Evolutionary conservation across 108 stramenopile genomes (phyloP).

Genomic region (Epithemia pelagica): DNA sequence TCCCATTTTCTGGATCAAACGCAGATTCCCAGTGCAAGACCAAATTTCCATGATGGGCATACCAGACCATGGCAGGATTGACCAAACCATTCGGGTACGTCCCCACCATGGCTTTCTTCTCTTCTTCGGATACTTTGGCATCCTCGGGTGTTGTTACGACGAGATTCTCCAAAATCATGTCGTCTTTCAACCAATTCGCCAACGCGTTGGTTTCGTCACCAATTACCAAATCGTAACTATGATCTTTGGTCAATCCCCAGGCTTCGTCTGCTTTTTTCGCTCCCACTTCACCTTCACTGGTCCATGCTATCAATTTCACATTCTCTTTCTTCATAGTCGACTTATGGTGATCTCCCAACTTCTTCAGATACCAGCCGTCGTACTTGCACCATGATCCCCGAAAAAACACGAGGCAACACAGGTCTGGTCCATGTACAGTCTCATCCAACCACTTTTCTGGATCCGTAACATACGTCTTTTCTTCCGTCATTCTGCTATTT

Average conservation of each 20-base stretch:
- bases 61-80: conserved; percentile 40
- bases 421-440: conserved; percentile 2
- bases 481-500: background rate
- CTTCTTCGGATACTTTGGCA: conserved; percentile 9
- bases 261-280: conserved; percentile 42
- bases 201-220: conserved; percentile 42
- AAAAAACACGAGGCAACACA: conserved; percentile 38
- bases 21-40: conserved; percentile 29
- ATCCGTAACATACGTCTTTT: conserved; percentile 18
- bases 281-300: conserved; percentile 31
- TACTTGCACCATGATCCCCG: conserved; percentile 40
- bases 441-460: conserved; percentile 41
- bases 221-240: conserved; percentile 24
- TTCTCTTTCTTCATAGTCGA: conserved; percentile 17
- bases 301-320: conserved; percentile 40
- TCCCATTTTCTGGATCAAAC: conserved; percentile 8
- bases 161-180: conserved; percentile 20
- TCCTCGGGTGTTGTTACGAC: conserved; percentile 18
- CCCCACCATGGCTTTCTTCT: conserved; percentile 4
- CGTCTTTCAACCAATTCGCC: conserved; percentile 37
- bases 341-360: conserved; percentile 33
- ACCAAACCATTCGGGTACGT: conserved; percentile 42
- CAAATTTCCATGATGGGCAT: conserved; percentile 34
- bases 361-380: conserved; percentile 33
- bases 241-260: conserved; percentile 35